phyloP scores from a whole-genome alignment of 495 filamentous ascomycete species.

The Corynascus novoguineensis region DNA sequence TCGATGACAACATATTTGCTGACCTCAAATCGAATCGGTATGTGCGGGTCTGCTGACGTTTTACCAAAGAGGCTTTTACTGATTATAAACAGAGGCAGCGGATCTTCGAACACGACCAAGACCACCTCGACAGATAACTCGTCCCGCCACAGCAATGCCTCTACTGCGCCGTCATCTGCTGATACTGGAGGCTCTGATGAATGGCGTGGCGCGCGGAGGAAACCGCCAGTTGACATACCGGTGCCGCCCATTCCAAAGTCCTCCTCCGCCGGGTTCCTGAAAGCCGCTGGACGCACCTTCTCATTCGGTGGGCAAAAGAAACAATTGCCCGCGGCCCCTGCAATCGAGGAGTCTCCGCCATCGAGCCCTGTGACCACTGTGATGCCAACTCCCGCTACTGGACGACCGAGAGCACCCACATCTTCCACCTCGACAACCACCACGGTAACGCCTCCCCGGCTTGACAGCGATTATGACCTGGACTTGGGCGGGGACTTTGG shows the following conservation, averaged over 20 bases:
- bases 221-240: constrained; percentile 50
- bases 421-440: constrained; percentile 52
- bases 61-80: constrained; percentile 3
- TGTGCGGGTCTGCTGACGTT: constrained; percentile 8
- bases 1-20: constrained; percentile 53
- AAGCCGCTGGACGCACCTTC: constrained; percentile 65
- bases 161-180: constrained; percentile 66
- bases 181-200: constrained; percentile 56
- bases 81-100: constrained; percentile 50
- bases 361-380: constrained; percentile 31
- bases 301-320: constrained; percentile 62
- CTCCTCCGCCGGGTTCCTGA: constrained; percentile 46
- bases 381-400: constrained; percentile 25
- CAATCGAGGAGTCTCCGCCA: constrained; percentile 37
- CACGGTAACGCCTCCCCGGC: constrained; percentile 64
- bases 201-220: constrained; percentile 42
- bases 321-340: constrained; percentile 39
- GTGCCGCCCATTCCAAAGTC: constrained; percentile 53
- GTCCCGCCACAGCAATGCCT: constrained; percentile 65
- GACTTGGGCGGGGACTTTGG: constrained; percentile 60
- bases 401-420: constrained; percentile 42
- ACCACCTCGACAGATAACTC: constrained; percentile 59
- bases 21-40: constrained; percentile 52
- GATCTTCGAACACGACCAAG: constrained; percentile 60
- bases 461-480: constrained; percentile 54